Conservation (phyloP, 2,329 filamentous ascomycete species). For the Didymella exigua region DNA sequence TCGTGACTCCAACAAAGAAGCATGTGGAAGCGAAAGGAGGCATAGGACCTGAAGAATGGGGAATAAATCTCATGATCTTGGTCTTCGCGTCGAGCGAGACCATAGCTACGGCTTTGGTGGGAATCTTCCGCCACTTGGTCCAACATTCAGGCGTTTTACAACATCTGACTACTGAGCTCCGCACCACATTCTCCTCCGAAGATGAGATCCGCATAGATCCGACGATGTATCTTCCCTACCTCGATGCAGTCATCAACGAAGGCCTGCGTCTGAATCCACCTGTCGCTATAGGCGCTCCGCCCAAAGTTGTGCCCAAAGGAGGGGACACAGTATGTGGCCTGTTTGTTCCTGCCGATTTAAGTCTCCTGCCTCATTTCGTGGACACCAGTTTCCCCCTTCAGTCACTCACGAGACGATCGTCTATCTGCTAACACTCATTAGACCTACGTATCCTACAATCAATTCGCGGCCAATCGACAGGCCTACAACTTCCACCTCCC, state of each 20-base stretch:
- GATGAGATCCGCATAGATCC: conserved; percentile 30
- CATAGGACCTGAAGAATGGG: conserved; percentile 43
- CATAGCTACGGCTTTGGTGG: conserved; percentile 48
- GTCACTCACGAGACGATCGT: not conserved
- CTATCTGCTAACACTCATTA: conserved; percentile 3
- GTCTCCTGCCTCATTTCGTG: not conserved
- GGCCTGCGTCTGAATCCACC: conserved; percentile 42
- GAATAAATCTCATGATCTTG: conserved; percentile 46
- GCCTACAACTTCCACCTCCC: conserved; percentile 35
- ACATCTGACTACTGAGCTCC: conserved; percentile 32
- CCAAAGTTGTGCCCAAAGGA: conserved; percentile 27
- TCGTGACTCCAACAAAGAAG: conserved; percentile 35
- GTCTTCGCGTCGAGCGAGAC: conserved; percentile 55
- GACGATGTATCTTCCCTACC: conserved; percentile 30
- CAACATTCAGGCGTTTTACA: conserved; percentile 35
- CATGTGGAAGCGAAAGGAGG: conserved; percentile 27
- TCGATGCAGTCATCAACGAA: conserved; percentile 48
- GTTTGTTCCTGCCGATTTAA: conserved; percentile 32
- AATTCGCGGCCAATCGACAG: conserved; percentile 35
- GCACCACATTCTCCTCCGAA: conserved; percentile 28
- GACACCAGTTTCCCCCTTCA: too few relatives aligned
- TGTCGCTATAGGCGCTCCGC: conserved; percentile 20
- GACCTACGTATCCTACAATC: conserved; percentile 40
- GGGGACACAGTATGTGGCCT: conserved; percentile 31
- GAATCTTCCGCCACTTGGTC: conserved; percentile 42